Evolutionary conservation across 148 eudicot species (phyloP).

Genomic region (Heliamphora exappendiculata): DNA sequence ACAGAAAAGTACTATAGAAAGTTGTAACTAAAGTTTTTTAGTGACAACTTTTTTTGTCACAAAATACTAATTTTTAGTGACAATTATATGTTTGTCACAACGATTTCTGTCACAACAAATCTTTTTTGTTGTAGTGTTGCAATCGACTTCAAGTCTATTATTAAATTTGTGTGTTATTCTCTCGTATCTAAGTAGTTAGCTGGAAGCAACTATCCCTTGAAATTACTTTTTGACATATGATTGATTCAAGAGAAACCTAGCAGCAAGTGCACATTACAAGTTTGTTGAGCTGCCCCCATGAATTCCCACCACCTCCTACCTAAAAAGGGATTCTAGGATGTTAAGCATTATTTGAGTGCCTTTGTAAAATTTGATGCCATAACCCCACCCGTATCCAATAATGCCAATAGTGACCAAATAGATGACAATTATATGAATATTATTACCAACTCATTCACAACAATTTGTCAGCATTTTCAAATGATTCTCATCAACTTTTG

Average conservation of each 20-base stretch:
- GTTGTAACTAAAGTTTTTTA: no score
- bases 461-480: not conserved
- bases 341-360: not conserved
- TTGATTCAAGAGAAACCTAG: not conserved
- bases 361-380: not conserved
- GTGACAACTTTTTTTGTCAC: no score
- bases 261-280: not conserved
- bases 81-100: no score
- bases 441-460: not conserved
- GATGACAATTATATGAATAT: not conserved
- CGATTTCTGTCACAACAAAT: no score
- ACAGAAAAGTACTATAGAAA: no score
- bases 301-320: conserved; percentile 8
- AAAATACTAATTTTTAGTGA: no score
- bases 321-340: not conserved
- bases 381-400: not conserved
- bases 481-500: not conserved
- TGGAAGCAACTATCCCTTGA: no score
- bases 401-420: not conserved
- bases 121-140: no score
- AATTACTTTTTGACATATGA: not conserved
- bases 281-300: conserved; percentile 6
- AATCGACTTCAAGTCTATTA: no score
- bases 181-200: no score
- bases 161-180: no score